phyloP scores from a whole-genome alignment of 306 rosid genomes.

The Biancaea sappan region DNA sequence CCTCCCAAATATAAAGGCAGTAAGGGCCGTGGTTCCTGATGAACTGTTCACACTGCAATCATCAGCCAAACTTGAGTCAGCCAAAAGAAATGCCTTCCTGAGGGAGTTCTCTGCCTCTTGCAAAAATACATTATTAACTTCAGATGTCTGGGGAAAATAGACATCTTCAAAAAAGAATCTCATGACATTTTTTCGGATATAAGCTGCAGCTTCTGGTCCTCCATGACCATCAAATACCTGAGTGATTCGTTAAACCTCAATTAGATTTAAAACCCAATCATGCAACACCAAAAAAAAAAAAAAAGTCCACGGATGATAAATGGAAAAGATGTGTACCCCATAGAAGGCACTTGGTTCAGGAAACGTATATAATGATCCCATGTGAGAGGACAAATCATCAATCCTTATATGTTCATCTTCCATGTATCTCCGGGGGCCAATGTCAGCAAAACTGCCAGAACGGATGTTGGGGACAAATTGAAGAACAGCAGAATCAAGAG shows the following conservation, averaged over 20 bases:
- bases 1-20: conserved; percentile 93
- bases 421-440: conserved; percentile 93
- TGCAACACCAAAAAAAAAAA: conserved; percentile 2
- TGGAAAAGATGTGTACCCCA: conserved; percentile 62
- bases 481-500: conserved; percentile 44
- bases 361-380: conserved; percentile 67
- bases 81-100: conserved; percentile 69
- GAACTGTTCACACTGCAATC: conserved; percentile 76
- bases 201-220: conserved; percentile 99
- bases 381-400: conserved; percentile 74
- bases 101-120: conserved; percentile 72
- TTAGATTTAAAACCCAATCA: conserved; percentile 28
- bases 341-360: conserved; percentile 93
- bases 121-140: conserved; percentile 53
- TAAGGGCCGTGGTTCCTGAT: conserved; percentile 88
- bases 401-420: conserved; percentile 97
- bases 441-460: conserved; percentile 92
- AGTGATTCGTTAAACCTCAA: conserved; percentile 14
- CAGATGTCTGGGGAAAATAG: conserved; percentile 68
- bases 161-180: conserved; percentile 79
- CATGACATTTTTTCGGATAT: conserved; percentile 66
- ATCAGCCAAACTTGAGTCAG: conserved; percentile 86
- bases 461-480: conserved; percentile 73
- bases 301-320: conserved; percentile 12
- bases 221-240: conserved; percentile 99